A percentile compares a stretch with the other conserved stretches of the same genome.
Evolutionary conservation across 2,329 filamentous ascomycete species (phyloP).

Genomic region (Neofusicoccum parvum): DNA sequence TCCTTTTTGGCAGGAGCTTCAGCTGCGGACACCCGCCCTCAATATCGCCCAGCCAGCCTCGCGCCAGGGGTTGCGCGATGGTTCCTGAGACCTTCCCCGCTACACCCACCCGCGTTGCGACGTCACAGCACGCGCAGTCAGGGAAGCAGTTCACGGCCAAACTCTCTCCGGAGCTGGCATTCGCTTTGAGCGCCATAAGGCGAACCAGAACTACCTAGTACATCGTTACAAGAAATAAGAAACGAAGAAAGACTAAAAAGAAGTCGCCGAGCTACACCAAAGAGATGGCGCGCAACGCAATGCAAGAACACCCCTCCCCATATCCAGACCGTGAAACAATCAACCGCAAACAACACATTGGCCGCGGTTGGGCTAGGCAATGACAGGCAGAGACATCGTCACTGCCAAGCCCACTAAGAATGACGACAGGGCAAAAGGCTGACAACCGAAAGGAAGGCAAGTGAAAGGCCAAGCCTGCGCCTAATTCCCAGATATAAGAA

Average conservation of each 20-base stretch:
- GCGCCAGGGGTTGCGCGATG: too few species aligned
- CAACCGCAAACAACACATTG: not conserved
- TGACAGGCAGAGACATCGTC: too few species aligned
- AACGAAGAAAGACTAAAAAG: not conserved
- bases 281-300: not conserved
- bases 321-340: constrained; percentile 16
- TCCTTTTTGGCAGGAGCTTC: too few species aligned
- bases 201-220: constrained; percentile 11
- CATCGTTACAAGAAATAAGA: constrained; percentile 16
- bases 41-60: too few species aligned
- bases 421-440: not conserved
- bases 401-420: constrained; percentile 1
- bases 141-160: not conserved
- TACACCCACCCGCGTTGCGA: not conserved
- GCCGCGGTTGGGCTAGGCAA: too few species aligned
- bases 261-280: constrained; percentile 13
- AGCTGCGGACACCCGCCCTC: too few species aligned
- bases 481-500: not conserved
- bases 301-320: constrained; percentile 8
- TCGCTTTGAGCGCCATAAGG: not conserved
- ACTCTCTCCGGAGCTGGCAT: not conserved
- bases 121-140: not conserved
- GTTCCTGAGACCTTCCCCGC: too few species aligned
- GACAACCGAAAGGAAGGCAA: constrained; percentile 10
- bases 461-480: constrained; percentile 5